phyloP scores from a whole-genome alignment of 169 alveolate genomes.

The Plasmodium adleri region DNA sequence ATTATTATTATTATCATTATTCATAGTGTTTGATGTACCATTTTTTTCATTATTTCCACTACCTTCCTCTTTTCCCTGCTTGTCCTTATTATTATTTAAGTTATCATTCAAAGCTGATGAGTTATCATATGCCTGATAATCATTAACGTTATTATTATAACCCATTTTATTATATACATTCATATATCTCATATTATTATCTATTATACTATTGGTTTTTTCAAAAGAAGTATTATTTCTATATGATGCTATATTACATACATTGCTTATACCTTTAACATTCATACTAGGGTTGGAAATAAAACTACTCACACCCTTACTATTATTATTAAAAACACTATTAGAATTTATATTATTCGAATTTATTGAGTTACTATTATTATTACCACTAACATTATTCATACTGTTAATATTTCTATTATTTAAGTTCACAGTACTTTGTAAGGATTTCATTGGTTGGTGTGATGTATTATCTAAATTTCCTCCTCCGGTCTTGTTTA shows the following conservation, averaged over 20 bases:
- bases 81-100: conserved; percentile 13
- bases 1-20: neutral
- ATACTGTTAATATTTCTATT: conserved; percentile 9
- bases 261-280: conserved; percentile 21
- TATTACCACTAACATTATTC: neutral
- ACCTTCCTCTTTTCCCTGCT: conserved; percentile 4
- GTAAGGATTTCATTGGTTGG: conserved; percentile 13
- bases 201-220: conserved; percentile 7
- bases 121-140: conserved; percentile 33
- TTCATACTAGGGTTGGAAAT: neutral
- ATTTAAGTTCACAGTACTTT: conserved; percentile 10
- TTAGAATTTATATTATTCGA: conserved; percentile 1
- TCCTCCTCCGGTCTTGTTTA: conserved; percentile 15
- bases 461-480: conserved; percentile 21
- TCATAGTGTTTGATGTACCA: neutral
- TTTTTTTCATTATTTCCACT: conserved; percentile 1
- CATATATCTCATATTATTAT: conserved; percentile 40
- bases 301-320: neutral
- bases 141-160: conserved; percentile 20
- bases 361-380: neutral
- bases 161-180: conserved; percentile 44
- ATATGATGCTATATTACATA: conserved; percentile 14
- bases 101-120: neutral
- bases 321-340: neutral
- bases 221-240: conserved; percentile 13